Base-by-base conservation (phyloP, 1,139 yeast species). In the Sugiyamaella novakii region DNA sequence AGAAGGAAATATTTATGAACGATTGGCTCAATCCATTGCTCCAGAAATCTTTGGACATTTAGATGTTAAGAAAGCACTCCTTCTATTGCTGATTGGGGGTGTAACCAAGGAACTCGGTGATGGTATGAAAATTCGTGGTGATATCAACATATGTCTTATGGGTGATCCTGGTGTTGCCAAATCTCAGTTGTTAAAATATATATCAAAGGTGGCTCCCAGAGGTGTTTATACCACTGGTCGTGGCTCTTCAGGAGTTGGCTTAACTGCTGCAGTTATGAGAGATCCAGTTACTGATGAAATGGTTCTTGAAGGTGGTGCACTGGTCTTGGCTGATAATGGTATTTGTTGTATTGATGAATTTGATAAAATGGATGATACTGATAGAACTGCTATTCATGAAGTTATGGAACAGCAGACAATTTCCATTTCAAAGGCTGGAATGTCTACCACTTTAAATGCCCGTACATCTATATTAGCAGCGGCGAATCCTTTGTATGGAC, bases 151-250 rank as follows among this genome's bases (percentile, higher is more conserved):
- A 47, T 87, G 98, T 72, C 77, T 94, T 50, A 92, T 94, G 98
- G 99, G 99, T 60, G 99, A 94, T 64, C 99, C 99, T 33, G 98
- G 98, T 76, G 98, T 94, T 50, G 99, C 99, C 62, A 94, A 94
- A 70, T 92, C 98, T 1, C 99, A 94, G 76, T 75, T 94, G 62
- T 76, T 94, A 56, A 92, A 92, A 67, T 87, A 95, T 29, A 87
- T 94, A 56, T 79, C 91, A 50, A 89, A 91, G 62, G 87, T 94
- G 44, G 95, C 98, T 0, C 98, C 99, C 24, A 79, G 98, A 65
- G 95, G 96, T 43, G 95, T 94, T 34, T 94, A 94, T 69, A 94
- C 99, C 6, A 94, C 98, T 1, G 99, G 99, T 72, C 81, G 96
- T 65, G 99, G 99, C 66, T 89, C 98, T 4, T 92, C 98, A 0